Percentiles rank a stretch among this genome's conserved stretches.
Evolutionary conservation across 108 stramenopile genomes (phyloP).

Genomic region (Conticribra guillardii): DNA sequence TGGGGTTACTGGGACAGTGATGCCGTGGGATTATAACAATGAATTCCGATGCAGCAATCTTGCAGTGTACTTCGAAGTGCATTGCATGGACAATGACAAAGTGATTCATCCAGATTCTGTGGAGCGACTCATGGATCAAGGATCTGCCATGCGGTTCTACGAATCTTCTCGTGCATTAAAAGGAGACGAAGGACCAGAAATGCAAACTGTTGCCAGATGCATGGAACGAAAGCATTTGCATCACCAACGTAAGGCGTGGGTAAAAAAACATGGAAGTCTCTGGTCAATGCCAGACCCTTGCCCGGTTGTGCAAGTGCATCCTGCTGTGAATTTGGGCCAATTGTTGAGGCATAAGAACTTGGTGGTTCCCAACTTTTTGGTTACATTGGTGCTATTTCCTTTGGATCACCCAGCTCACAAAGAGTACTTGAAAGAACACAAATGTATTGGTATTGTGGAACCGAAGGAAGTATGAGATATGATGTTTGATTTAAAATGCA

Average conservation of each 20-base stretch:
- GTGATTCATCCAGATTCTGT: constrained; percentile 81
- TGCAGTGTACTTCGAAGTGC: constrained; percentile 89
- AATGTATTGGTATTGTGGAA: constrained; percentile 76
- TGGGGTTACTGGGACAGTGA: constrained; percentile 65
- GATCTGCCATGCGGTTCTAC: constrained; percentile 82
- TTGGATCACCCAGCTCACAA: constrained; percentile 84
- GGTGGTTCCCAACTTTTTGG: constrained; percentile 88
- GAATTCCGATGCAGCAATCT: constrained; percentile 86
- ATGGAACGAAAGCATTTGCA: constrained; percentile 84
- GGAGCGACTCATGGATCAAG: constrained; percentile 70
- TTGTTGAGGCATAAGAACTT: constrained; percentile 65
- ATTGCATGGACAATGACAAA: constrained; percentile 44
- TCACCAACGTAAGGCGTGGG: constrained; percentile 84
- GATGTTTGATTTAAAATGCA: no score
- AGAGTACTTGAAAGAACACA: constrained; percentile 80
- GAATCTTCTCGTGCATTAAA: constrained; percentile 85
- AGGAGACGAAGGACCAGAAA: constrained; percentile 89
- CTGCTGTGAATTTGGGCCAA: constrained; percentile 69
- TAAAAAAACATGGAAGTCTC: constrained; percentile 75
- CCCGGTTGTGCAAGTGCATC: constrained; percentile 82
- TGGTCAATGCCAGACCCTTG: constrained; percentile 75
- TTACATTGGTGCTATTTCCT: constrained; percentile 83
- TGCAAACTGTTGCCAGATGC: constrained; percentile 70
- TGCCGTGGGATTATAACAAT: constrained; percentile 90
- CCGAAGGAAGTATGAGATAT: constrained; percentile 28